Base-by-base conservation (phyloP, 805 yeast species). In the Tetrapisispora pingtungensis region DNA sequence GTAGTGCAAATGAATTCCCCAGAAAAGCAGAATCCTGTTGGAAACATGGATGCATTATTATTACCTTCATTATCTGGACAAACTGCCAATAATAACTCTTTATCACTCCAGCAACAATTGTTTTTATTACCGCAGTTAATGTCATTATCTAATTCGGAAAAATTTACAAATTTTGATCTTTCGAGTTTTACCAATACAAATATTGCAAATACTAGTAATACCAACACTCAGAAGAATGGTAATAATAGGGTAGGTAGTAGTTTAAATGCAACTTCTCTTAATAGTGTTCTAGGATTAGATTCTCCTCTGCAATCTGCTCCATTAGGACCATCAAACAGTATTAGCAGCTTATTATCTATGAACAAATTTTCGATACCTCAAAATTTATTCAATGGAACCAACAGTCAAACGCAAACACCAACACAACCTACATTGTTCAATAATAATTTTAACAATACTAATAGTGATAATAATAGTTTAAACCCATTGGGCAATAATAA, bases 21-120 rank as follows among this genome's bases (percentile, higher is more conserved):
- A 13, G 47, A 44, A 36, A 44, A 42, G 17, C 28, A 22, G 10
- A 27, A n/a, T 22, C 6, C 15, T 12, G 33, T 28, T 17, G 48
- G 45, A 15, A 43, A 36, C 13, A 44, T 52, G 45, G 61, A 56
- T 33, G 49, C 50, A n/a, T 30, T 57, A 17, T 43, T 56, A 13
- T 41, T 56, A 30, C 61, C 61, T 22, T 59, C 60, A 7, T 35
- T 56, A 33, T 47, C 51, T 50, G 40, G 48, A 33, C 41, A 56
- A 33, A 44, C 66, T 61, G 43, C 33, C 54, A 27, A 32, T 27
- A 44, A 27, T 44, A 45, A 36, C 32, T 2, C 40, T 14, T 47
- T 45, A 33, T 55, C 47, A 33, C 46, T 38, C 17, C 52, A 48
- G 33, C 57, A 47, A 33, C 53, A 46, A 17, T 58, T 52, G 19